phyloP scores from a whole-genome alignment of 2,329 filamentous ascomycete genomes.

The Fusarium denticulatum region DNA sequence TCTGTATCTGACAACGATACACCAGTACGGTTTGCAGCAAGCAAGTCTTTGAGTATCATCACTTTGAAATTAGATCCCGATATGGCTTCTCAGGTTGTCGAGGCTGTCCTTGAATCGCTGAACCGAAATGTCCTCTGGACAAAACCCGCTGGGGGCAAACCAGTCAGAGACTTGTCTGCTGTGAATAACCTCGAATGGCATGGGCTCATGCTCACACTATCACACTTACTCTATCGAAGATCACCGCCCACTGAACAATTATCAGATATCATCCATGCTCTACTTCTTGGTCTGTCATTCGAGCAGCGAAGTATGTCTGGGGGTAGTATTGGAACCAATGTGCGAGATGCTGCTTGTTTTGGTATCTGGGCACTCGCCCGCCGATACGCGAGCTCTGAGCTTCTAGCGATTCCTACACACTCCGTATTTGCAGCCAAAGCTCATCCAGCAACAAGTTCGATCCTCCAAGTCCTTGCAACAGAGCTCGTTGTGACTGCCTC shows the following conservation, averaged over 20 bases:
- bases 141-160: constrained; percentile 51
- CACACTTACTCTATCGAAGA: constrained; percentile 85
- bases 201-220: constrained; percentile 86
- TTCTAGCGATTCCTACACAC: constrained; percentile 69
- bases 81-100: constrained; percentile 87
- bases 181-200: constrained; percentile 92
- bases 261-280: constrained; percentile 76
- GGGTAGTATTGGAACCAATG: constrained; percentile 86
- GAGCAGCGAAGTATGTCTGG: constrained; percentile 89
- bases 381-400: constrained; percentile 83
- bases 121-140: constrained; percentile 66
- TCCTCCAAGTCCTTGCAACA: constrained; percentile 81
- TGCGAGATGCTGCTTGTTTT: constrained; percentile 95
- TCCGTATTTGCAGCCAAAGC: constrained; percentile 55
- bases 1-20: constrained; percentile 87
- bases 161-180: constrained; percentile 71
- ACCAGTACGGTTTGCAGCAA: constrained; percentile 87
- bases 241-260: constrained; percentile 79
- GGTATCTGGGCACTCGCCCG: constrained; percentile 93
- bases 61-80: constrained; percentile 80
- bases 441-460: constrained; percentile 53
- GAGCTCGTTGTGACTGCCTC: constrained; percentile 85
- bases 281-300: constrained; percentile 84
- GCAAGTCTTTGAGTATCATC: constrained; percentile 90
- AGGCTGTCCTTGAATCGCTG: constrained; percentile 81